Conservation (phyloP, 768 basidiomycete species). For the Leucosporidium creatinivorum region DNA sequence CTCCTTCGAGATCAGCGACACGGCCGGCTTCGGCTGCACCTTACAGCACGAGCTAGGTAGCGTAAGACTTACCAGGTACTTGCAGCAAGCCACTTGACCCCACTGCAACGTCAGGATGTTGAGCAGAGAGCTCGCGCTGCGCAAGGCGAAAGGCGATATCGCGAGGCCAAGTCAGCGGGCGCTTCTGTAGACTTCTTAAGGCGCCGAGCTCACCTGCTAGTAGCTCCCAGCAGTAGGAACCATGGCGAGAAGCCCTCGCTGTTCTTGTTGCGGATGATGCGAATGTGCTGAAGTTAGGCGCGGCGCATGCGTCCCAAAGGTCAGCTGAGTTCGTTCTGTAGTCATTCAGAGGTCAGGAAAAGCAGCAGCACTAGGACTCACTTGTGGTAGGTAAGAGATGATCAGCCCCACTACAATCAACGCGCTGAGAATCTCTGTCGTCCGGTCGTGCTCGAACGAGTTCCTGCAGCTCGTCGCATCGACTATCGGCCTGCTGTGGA, state of each 20-base stretch:
- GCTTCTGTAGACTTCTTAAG: too few species aligned
- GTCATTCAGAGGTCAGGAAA: neutral
- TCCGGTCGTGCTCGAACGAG: conserved; percentile 56
- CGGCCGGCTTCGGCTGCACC: neutral
- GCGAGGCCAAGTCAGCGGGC: too few species aligned
- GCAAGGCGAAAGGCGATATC: too few species aligned
- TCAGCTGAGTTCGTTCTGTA: neutral
- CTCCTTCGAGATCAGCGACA: neutral
- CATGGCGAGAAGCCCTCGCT: conserved; percentile 87
- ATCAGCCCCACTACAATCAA: conserved; percentile 65
- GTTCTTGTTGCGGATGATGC: conserved; percentile 68
- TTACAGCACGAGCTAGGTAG: neutral
- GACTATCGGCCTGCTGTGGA: conserved; percentile 15
- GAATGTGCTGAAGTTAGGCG: conserved; percentile 9
- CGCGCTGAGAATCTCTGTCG: conserved; percentile 57
- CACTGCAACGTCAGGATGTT: conserved; percentile 75
- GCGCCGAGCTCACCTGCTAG: conserved; percentile 23
- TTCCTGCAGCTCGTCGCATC: conserved; percentile 12
- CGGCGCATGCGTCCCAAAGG: too few species aligned
- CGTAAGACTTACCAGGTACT: conserved; percentile 54
- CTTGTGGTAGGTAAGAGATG: conserved; percentile 78
- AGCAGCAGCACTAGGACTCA: conserved; percentile 35
- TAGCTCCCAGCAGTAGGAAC: conserved; percentile 72
- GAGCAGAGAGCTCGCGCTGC: conserved; percentile 38
- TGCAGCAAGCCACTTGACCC: conserved; percentile 72